Evolutionary conservation across 441 rosid species (phyloP), one percentile per base, ranked within the genome.

Genomic region (Eruca vesicaria): DNA sequence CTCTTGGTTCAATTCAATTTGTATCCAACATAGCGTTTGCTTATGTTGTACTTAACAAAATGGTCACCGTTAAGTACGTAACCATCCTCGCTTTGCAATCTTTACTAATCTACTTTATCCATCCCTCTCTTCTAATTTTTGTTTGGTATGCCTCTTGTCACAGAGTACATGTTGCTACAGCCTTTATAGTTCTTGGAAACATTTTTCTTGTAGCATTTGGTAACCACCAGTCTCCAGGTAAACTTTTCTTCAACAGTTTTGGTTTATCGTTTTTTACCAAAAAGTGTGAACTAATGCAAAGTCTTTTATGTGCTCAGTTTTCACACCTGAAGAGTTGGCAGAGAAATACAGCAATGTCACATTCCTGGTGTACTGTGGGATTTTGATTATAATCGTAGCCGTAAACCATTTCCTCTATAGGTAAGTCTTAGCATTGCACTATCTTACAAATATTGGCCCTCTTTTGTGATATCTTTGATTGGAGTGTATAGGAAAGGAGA

Each of bases 141-240:
- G 45, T 33, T 61, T 73, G 10, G 29, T 63, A 64, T 76, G 67
- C 41, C 59, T 72, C n/a, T 63, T 68, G 65, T 78, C 31, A 15
- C 94, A 95, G 98, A 76, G 92, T 95, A 63, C 88, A 93, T 66
- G 89, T 84, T 69, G 99, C 99, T 23, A 95, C 99, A 52, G 86
- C 92, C 63, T 95, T 95, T 78, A 91, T 95, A 74, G 98, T 95
- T 83, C 91, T 95, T 55, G 99, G 99, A 77, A 95, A 92, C 74
- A 80, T 87, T 79, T 95, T 91, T 81, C 97, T 95, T 38, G 99
- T 95, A 72, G 92, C 98, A 66, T 95, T 92, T 79, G 98, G 99
- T 74, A 95, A 92, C 78, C 99, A 95, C 57, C 98, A 95, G 75
- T 95, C 99, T 68, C 99, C 99, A 63, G 99, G 99, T 92, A n/a